Evolutionary conservation across 2,329 filamentous ascomycete species (phyloP), one percentile per base, ranked within the genome.

Genomic region (Zymoseptoria brevis): DNA sequence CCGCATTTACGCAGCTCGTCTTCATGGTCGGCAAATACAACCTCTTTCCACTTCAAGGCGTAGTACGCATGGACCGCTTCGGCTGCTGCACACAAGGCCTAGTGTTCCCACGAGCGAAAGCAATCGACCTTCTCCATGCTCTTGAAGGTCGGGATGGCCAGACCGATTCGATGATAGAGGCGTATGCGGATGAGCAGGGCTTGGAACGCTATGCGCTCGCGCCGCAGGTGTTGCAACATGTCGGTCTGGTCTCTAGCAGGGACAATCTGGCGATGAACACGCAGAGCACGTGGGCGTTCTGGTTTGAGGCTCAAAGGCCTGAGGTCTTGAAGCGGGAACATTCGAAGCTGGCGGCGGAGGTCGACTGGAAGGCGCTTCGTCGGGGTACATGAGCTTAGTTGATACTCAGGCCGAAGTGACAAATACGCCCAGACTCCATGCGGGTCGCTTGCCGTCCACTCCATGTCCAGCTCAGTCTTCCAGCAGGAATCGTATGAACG

Each of bases 401-500:
- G 11, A 35, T 41, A 41, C 21, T n/a, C n/a, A n/a, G n/a, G n/a
- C n/a, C n/a, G n/a, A n/a, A n/a, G n/a, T n/a, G n/a, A n/a, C n/a
- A n/a, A n/a, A n/a, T n/a, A n/a, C n/a, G n/a, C n/a, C n/a, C n/a
- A n/a, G n/a, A n/a, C n/a, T n/a, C n/a, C n/a, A n/a, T n/a, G n/a
- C n/a, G n/a, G n/a, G n/a, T n/a, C n/a, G n/a, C n/a, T n/a, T n/a
- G n/a, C n/a, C n/a, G n/a, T n/a, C n/a, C n/a, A n/a, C 30, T 16
- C 35, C 1, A 16, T 41, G 9, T 16, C 35, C 35, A 41, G 35
- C 26, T 64, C 60, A 68, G n/a, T 69, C 80, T 65, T 90, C 86
- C 53, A 84, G 75, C 67, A 95, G 73, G 66, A 97, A 96, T 51
- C 81, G 83, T 69, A 96, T 71, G 71, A 96, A 95, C 0, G 84